Base-by-base conservation (phyloP, 139 green algal genomes). In the Picochlorum costavermella region DNA sequence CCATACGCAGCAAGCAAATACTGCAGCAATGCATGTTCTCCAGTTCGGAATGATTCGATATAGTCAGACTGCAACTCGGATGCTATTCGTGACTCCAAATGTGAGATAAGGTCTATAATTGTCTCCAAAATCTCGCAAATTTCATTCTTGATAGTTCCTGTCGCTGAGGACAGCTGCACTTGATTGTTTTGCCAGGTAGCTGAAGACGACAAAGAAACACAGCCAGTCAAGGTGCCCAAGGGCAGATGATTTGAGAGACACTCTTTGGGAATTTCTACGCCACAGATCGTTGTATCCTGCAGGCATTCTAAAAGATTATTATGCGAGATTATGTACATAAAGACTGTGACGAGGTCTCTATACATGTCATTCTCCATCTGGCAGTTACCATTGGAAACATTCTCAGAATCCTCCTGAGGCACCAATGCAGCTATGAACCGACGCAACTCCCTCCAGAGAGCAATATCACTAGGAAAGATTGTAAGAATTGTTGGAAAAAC, bases 1-100 rank as follows among this genome's bases (percentile, higher is more conserved):
- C 76, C 78, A 56, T 86, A 87, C 0, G 45, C 49, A n/a, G 67
- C 69, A 37, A 85, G 78, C 45, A 88, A 70, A 70, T 78, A 56
- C 43, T 64, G 74, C 61, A 86, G 51, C 40, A 84, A 58, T 11
- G 77, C 76, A 6, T 17, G 37, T 62, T 67, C 63, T 17, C 58
- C 63, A 2, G 48, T 29, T 8, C 26, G 28, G 8, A 70, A 28
- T n/a, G 17, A n/a, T 28, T 23, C 14, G 11, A 6, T 31, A 14
- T n/a, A 14, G 3, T 53, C 46, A 23, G 46, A 31, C 30, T 60
- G 17, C 50, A 37, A 17, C 14, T 59, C 17, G 14, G 14, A 6
- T 16, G 14, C 26, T 64, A 40, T 40, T 2, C 11, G 8, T 40
- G 33, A 40, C 33, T 40, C 33, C 8, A 40, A 12, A 40, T 40